A percentile compares a stretch with the other conserved stretches of the same genome.
phyloP scores from a whole-genome alignment of 2,329 filamentous ascomycete species.

The Colletotrichum lindemuthianum region DNA sequence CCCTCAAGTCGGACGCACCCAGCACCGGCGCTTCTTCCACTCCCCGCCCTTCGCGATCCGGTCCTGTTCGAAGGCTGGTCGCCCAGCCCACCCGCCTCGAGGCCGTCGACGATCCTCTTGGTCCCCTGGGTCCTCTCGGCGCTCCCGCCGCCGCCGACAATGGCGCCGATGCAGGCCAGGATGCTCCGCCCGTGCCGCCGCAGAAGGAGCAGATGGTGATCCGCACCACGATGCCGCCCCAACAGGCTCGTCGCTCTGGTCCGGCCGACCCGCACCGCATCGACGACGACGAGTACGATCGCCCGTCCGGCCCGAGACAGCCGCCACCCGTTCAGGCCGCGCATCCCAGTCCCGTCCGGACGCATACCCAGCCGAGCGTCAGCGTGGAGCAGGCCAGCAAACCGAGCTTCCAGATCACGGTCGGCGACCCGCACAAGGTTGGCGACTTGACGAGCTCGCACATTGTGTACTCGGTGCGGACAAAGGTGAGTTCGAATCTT shows the following conservation, averaged over 20 bases:
- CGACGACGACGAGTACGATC: slow-evolving; percentile 70
- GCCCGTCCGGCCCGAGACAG: slow-evolving; percentile 64
- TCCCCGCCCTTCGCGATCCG: slow-evolving; percentile 55
- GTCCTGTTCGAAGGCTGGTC: slow-evolving; percentile 68
- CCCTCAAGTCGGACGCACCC: slow-evolving; percentile 44
- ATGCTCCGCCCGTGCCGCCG: slow-evolving; percentile 74
- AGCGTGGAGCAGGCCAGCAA: slow-evolving; percentile 94
- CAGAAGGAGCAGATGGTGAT: slow-evolving; percentile 73
- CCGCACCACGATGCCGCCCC: slow-evolving; percentile 64
- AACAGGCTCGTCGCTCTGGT: slow-evolving; percentile 54
- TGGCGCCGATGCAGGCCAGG: slow-evolving; percentile 57
- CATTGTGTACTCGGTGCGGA: slow-evolving; percentile 96
- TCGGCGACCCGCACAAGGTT: slow-evolving; percentile 97
- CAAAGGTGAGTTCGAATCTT: slow-evolving; percentile 69
- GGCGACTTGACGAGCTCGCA: slow-evolving; percentile 96
- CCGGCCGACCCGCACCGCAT: slow-evolving; percentile 71
- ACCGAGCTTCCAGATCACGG: slow-evolving; percentile 87
- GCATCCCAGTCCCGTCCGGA: slow-evolving; percentile 60
- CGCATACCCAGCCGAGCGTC: slow-evolving; percentile 77
- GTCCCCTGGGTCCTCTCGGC: slow-evolving; percentile 77
- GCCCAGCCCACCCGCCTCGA: slow-evolving; percentile 82
- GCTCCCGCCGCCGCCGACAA: slow-evolving; percentile 50
- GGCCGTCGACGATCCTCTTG: slow-evolving; percentile 80
- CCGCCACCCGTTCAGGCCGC: slow-evolving; percentile 73
- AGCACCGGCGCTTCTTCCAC: slow-evolving; percentile 40